These are phyloP conservation scores for Lactifluus volemus DNA, from an alignment of 768 basidiomycete genomes.

Conservation along the genomic window DNA sequence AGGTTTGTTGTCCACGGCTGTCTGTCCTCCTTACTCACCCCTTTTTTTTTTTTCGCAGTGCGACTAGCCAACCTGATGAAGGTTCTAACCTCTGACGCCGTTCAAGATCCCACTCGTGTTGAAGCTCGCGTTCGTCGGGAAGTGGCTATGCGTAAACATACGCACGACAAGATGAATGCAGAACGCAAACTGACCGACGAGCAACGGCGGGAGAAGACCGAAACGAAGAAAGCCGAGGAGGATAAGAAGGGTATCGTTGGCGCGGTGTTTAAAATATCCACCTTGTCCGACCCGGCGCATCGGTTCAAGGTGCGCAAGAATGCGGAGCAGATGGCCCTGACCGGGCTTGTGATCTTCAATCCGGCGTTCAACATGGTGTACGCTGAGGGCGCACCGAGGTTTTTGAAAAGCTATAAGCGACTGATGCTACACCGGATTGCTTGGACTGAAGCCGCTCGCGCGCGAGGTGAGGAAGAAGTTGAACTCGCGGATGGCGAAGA, in stretches of 20 bases:
- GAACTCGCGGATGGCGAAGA: conserved; percentile 46
- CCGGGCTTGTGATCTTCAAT: conserved; percentile 87
- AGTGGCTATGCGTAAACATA: conserved; percentile 81
- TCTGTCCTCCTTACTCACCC: conserved; percentile 2
- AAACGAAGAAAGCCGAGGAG: conserved; percentile 77
- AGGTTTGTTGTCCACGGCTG: conserved; percentile 38
- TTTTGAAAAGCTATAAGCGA: conserved; percentile 78
- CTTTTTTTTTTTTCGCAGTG: conserved; percentile 41
- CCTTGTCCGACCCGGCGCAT: conserved; percentile 84
- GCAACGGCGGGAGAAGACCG: conserved; percentile 78
- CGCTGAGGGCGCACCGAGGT: conserved; percentile 85
- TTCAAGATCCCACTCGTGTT: conserved; percentile 95
- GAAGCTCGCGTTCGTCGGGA: conserved; percentile 93
- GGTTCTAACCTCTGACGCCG: conserved; percentile 91
- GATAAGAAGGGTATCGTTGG: conserved; percentile 79
- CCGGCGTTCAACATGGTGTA: conserved; percentile 85
- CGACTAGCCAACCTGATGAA: conserved; percentile 95
- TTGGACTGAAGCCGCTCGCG: conserved; percentile 89
- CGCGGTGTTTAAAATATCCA: conserved; percentile 87
- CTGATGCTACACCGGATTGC: conserved; percentile 82
- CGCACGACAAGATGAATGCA: conserved; percentile 89
- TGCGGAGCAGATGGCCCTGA: conserved; percentile 82
- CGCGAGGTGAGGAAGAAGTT: conserved; percentile 63
- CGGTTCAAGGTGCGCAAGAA: conserved; percentile 97
- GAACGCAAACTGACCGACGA: conserved; percentile 91